Evolutionary conservation across 1,139 yeast genomes (phyloP).

Genomic region (Kodamaea plutei): DNA sequence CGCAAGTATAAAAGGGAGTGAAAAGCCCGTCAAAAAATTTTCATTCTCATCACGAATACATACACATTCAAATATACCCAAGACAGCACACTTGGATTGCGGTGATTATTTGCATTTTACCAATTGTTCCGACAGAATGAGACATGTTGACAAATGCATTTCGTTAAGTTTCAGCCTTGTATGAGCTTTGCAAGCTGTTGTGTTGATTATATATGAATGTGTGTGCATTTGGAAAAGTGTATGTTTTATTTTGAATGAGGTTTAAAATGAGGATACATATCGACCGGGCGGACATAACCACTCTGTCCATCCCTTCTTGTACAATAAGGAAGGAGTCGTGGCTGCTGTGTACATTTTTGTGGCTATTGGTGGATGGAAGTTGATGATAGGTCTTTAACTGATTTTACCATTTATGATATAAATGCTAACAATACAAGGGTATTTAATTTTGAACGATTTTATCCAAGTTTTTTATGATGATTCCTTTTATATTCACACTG

Average conservation of each 20-base stretch:
- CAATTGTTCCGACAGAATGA: conserved; percentile 82
- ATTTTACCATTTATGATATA: conserved; percentile 10
- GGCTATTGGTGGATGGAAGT: conserved; percentile 50
- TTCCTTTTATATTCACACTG: conserved; percentile 59
- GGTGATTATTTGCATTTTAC: conserved; percentile 68
- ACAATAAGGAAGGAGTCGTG: conserved; percentile 55
- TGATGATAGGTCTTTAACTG: conserved; percentile 66
- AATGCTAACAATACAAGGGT: conserved; percentile 11
- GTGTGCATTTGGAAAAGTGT: conserved; percentile 6
- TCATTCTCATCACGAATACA: conserved; percentile 5
- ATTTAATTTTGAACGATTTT: not conserved
- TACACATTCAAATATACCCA: conserved; percentile 4
- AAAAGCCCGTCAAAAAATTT: conserved; percentile 3
- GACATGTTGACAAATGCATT: conserved; percentile 69
- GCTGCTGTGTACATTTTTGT: conserved; percentile 62
- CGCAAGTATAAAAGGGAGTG: conserved; percentile 5
- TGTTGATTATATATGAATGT: conserved; percentile 9
- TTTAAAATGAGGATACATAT: conserved; percentile 49
- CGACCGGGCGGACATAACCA: conserved; percentile 84
- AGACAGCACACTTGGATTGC: conserved; percentile 25
- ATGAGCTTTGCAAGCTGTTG: conserved; percentile 45
- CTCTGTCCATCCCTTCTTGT: conserved; percentile 47
- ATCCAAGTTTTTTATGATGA: conserved; percentile 54
- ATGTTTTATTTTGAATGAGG: conserved; percentile 4
- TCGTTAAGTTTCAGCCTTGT: conserved; percentile 89